Percentiles rank a stretch among this genome's conserved stretches.
phyloP scores from a whole-genome alignment of 2,329 filamentous ascomycete genomes.

The Chalara sp. region DNA sequence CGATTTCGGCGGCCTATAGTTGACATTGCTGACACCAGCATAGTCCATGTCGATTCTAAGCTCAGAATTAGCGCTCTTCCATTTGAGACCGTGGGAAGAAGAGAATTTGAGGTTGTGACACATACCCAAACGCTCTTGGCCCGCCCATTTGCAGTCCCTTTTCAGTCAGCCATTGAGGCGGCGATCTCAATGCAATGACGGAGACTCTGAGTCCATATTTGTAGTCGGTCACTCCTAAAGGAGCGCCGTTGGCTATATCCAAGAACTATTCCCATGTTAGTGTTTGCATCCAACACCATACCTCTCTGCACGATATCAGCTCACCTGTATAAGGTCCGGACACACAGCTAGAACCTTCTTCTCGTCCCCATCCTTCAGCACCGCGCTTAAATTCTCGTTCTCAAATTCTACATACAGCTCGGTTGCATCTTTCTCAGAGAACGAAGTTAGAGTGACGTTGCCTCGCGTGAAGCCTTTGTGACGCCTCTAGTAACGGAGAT shows the following conservation, averaged over 20 bases:
- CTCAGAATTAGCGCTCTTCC: neutral
- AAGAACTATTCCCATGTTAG: slow-evolving; percentile 22
- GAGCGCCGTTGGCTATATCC: slow-evolving; percentile 41
- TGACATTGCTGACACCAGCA: slow-evolving; percentile 11
- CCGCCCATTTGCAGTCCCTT: slow-evolving; percentile 34
- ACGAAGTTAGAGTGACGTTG: slow-evolving; percentile 17
- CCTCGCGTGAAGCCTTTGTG: slow-evolving; percentile 23
- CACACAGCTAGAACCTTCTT: slow-evolving; percentile 20
- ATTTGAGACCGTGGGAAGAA: neutral
- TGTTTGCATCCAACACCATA: no score
- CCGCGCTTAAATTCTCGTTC: slow-evolving; percentile 24
- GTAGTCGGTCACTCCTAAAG: slow-evolving; percentile 42
- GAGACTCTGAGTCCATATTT: slow-evolving; percentile 44
- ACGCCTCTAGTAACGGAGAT: slow-evolving; percentile 21
- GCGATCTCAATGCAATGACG: slow-evolving; percentile 42
- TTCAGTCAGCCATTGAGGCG: slow-evolving; percentile 40
- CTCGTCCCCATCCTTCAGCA: slow-evolving; percentile 12
- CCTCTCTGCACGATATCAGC: neutral
- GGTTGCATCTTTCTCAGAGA: slow-evolving; percentile 1
- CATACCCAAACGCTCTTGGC: slow-evolving; percentile 33
- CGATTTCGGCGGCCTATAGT: slow-evolving; percentile 21
- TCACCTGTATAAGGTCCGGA: slow-evolving; percentile 22
- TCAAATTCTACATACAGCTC: slow-evolving; percentile 23
- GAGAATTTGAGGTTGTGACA: neutral
- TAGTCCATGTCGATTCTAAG: slow-evolving; percentile 21